Evolutionary conservation across 225 moss, liverwort and hornwort species (phyloP).

Genomic region (Marchantia polymorpha): DNA sequence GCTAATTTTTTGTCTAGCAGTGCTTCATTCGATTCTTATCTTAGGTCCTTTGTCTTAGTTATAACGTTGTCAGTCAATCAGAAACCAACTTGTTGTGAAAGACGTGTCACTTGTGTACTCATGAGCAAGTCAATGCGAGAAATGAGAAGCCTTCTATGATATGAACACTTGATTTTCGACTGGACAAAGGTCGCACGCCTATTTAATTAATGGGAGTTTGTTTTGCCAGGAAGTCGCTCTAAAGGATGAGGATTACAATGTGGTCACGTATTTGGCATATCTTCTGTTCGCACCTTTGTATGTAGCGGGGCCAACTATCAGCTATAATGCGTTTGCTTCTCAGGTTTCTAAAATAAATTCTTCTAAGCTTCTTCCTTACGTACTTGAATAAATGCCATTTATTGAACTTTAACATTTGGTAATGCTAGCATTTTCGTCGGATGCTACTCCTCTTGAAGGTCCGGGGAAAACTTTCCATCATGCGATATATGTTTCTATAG

Average conservation of each 20-base stretch:
- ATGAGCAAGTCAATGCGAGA: not conserved
- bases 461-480: too few relatives aligned
- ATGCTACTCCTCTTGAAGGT: too few relatives aligned
- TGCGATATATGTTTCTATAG: too few relatives aligned
- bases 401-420: too few relatives aligned
- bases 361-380: too few relatives aligned
- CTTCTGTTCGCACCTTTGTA: constrained; percentile 92
- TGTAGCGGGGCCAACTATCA: constrained; percentile 88
- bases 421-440: too few relatives aligned
- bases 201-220: not conserved
- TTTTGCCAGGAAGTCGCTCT: constrained; percentile 61
- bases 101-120: not conserved
- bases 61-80: too few relatives aligned
- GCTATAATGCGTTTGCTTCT: constrained; percentile 90
- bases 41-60: not conserved
- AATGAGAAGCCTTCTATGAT: not conserved
- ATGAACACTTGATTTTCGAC: not conserved
- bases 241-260: constrained; percentile 56
- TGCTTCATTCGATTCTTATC: not conserved
- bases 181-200: not conserved
- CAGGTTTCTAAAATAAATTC: constrained; percentile 51
- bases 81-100: too few relatives aligned
- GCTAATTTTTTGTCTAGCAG: not conserved
- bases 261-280: constrained; percentile 80
- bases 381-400: too few relatives aligned